Percentiles rank a stretch among this genome's conserved stretches.
phyloP scores from a whole-genome alignment of 2,329 filamentous ascomycete genomes.

The Pseudogymnoascus sp. region DNA sequence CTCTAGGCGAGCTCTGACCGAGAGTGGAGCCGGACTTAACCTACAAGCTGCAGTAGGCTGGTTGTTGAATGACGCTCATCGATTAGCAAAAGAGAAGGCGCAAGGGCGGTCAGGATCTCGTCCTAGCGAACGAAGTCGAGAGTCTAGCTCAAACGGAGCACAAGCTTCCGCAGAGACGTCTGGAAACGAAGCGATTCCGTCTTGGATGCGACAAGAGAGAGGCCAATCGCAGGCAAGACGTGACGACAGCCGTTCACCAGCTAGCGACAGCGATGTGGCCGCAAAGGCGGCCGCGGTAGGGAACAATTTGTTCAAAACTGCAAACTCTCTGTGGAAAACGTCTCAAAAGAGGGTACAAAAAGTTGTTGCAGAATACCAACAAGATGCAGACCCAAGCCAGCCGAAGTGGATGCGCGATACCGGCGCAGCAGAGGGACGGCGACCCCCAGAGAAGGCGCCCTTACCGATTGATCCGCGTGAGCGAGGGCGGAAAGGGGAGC shows the following conservation, averaged over 20 bases:
- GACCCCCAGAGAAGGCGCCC: conserved; percentile 31
- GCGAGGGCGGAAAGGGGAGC: conserved; percentile 16
- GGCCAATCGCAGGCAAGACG: conserved; percentile 39
- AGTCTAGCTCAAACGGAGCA: conserved; percentile 22
- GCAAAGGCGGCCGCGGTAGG: conserved; percentile 78
- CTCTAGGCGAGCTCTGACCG: conserved; percentile 68
- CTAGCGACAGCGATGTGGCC: conserved; percentile 62
- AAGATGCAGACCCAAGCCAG: conserved; percentile 65
- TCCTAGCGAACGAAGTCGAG: conserved; percentile 25
- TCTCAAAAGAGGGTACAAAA: conserved; percentile 89
- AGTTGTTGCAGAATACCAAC: conserved; percentile 78
- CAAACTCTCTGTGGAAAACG: conserved; percentile 90
- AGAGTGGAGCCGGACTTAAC: conserved; percentile 70
- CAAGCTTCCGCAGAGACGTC: conserved; percentile 20
- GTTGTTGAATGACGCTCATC: conserved; percentile 85
- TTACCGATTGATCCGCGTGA: conserved; percentile 26
- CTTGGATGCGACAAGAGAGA: conserved; percentile 55
- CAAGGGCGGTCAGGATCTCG: conserved; percentile 36
- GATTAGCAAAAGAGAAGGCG: conserved; percentile 67
- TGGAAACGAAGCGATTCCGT: conserved; percentile 38
- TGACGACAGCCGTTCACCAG: conserved; percentile 47
- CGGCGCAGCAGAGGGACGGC: conserved; percentile 21
- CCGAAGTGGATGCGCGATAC: conserved; percentile 93
- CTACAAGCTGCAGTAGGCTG: conserved; percentile 82
- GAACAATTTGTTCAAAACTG: conserved; percentile 80